Evolutionary conservation across 192 early-diverging fungal genomes (phyloP).

Genomic region (Umbelopsis sp.): DNA sequence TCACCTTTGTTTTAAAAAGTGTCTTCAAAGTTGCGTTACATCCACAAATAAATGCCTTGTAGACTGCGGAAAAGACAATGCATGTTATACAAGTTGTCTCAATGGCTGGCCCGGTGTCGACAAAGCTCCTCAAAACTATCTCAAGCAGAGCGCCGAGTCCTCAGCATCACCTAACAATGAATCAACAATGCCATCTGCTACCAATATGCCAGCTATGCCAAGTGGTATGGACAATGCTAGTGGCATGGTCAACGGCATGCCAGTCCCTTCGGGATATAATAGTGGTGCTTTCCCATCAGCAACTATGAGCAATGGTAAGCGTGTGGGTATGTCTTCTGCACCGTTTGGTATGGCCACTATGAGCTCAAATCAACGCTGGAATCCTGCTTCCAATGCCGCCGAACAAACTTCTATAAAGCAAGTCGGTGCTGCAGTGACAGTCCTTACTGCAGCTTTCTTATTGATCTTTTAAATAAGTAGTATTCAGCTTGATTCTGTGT

Average conservation of each 20-base stretch:
- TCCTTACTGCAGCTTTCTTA: not conserved
- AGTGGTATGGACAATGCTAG: not conserved
- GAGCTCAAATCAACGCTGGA: constrained; percentile 8
- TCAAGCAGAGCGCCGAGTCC: not conserved
- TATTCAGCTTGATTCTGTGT: no score
- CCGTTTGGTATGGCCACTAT: not conserved
- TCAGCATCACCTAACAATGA: not conserved
- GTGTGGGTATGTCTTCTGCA: not conserved
- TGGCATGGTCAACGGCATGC: not conserved
- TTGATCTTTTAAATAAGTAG: not conserved
- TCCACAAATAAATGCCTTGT: constrained; percentile 12
- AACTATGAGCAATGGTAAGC: not conserved
- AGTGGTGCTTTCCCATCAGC: not conserved
- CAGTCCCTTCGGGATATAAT: no score
- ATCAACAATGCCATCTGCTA: not conserved
- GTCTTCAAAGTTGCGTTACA: not conserved
- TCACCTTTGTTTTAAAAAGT: not conserved
- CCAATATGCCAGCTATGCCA: not conserved
- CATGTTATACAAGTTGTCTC: not conserved
- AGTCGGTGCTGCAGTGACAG: not conserved
- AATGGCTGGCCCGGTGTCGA: not conserved
- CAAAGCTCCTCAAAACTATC: constrained; percentile 1
- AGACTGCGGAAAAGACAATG: not conserved
- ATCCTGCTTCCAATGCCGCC: not conserved
- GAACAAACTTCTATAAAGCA: not conserved